Evolutionary conservation across 306 rosid genomes (phyloP).

Genomic region (Sesbania bispinosa): DNA sequence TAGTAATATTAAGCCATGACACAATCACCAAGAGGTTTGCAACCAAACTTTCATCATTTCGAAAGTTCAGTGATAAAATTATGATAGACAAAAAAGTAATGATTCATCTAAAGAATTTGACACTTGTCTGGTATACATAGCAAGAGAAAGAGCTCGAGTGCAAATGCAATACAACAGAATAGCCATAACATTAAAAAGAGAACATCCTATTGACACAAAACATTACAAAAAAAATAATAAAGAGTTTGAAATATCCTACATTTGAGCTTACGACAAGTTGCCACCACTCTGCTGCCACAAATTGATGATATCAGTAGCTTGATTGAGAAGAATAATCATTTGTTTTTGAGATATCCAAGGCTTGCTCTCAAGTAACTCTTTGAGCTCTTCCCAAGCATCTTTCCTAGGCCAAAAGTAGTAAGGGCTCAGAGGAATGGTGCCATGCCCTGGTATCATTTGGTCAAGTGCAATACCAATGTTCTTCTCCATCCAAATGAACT

Average conservation of each 20-base stretch:
- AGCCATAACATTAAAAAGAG: not conserved
- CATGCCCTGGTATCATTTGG: conserved; percentile 78
- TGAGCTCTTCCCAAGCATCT: conserved; percentile 99
- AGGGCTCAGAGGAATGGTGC: conserved; percentile 87
- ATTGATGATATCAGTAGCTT: conserved; percentile 94
- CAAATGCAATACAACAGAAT: conserved; percentile 21
- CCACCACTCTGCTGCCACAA: conserved; percentile 99
- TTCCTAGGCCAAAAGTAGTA: conserved; percentile 98
- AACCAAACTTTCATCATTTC: not conserved
- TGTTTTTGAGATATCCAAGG: conserved; percentile 99
- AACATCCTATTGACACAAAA: conserved; percentile 23
- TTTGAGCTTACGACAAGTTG: conserved; percentile 49
- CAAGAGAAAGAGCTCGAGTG: conserved; percentile 9
- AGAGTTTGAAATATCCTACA: conserved; percentile 1
- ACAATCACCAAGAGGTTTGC: not conserved
- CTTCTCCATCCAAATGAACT: conserved; percentile 99
- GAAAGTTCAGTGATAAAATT: not conserved
- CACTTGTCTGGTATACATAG: conserved; percentile 10
- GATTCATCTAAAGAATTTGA: conserved; percentile 25
- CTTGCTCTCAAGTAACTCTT: conserved; percentile 86
- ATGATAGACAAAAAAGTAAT: not conserved
- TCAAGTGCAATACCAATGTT: conserved; percentile 89
- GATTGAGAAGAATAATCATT: conserved; percentile 98
- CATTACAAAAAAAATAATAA: not conserved
- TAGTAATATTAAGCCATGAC: not conserved